Percentiles rank a stretch among this genome's conserved stretches.
phyloP scores from a whole-genome alignment of 192 early-diverging fungal species.

The Coemansia sp. region DNA sequence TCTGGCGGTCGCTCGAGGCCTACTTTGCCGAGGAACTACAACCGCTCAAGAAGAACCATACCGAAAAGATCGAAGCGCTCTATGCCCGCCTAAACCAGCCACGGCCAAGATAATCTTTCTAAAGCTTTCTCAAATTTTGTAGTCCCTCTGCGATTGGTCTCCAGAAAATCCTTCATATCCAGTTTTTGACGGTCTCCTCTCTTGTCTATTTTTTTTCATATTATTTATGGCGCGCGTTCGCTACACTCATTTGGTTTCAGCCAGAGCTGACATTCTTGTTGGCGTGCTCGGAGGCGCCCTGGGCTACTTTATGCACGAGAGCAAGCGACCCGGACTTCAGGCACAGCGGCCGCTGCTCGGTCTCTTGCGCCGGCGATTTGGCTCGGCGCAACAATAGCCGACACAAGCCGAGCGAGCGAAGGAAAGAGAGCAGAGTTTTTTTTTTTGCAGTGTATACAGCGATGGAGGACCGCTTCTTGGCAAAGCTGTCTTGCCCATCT shows the following conservation, averaged over 20 bases:
- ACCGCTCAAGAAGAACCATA: constrained; percentile 6
- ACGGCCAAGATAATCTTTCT: background rate
- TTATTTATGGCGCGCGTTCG: constrained; percentile 19
- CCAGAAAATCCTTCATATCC: no score
- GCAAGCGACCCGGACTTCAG: constrained; percentile 28
- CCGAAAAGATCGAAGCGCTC: constrained; percentile 4
- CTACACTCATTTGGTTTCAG: constrained; percentile 50
- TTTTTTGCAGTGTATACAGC: background rate
- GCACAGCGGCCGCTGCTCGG: constrained; percentile 27
- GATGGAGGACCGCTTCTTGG: constrained; percentile 1
- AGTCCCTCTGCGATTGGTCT: no score
- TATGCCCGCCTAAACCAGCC: constrained; percentile 8
- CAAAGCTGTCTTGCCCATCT: background rate
- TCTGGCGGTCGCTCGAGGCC: constrained; percentile 44
- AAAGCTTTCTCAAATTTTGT: background rate
- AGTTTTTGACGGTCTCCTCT: background rate
- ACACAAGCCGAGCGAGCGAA: background rate
- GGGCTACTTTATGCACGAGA: constrained; percentile 52
- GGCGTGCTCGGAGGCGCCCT: constrained; percentile 41
- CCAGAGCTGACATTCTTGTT: constrained; percentile 33
- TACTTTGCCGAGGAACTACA: constrained; percentile 24
- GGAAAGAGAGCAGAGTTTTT: background rate
- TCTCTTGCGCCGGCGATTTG: constrained; percentile 30
- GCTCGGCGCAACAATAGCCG: background rate
- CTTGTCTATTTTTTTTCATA: background rate